Evolutionary conservation across 106 monocot species (phyloP).

Genomic region (Dactylorhiza incarnata): DNA sequence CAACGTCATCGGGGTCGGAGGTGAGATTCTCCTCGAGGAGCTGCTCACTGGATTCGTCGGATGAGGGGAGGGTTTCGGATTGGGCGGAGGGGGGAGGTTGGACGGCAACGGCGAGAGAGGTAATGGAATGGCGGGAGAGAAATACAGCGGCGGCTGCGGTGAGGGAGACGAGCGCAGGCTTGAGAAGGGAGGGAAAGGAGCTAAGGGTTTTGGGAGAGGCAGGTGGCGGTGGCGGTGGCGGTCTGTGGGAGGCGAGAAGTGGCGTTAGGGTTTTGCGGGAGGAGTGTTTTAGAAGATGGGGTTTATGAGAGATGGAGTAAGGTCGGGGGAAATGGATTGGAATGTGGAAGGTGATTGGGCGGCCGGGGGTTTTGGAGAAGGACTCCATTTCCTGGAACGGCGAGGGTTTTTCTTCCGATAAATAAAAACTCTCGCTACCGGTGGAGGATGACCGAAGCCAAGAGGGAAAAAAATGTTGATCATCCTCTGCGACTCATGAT

Average conservation of each 20-base stretch:
- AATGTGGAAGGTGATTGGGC: neutral
- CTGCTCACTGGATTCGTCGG: conserved; percentile 25
- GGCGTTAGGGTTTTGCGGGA: conserved; percentile 8
- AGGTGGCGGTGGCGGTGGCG: neutral
- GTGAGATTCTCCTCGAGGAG: conserved; percentile 35
- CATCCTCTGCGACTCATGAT: too few relatives aligned
- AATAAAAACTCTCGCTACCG: neutral
- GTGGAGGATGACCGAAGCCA: neutral
- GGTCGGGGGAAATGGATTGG: neutral
- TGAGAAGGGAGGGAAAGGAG: conserved; percentile 12
- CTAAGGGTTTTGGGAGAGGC: conserved; percentile 1
- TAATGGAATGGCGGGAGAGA: conserved; percentile 18
- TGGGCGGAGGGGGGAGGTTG: conserved; percentile 10
- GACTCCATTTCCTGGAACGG: neutral
- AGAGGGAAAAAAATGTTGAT: too few relatives aligned
- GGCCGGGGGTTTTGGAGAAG: neutral
- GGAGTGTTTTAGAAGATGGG: conserved; percentile 3
- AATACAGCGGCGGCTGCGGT: conserved; percentile 21
- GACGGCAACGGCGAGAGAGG: conserved; percentile 13
- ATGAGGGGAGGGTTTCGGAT: conserved; percentile 10
- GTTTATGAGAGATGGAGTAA: neutral
- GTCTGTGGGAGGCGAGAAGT: neutral
- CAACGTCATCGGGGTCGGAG: conserved; percentile 22
- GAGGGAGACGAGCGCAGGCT: conserved; percentile 24
- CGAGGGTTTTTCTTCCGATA: neutral